phyloP scores from a whole-genome alignment of 495 filamentous ascomycete genomes.

The Parathielavia hyrcaniae region DNA sequence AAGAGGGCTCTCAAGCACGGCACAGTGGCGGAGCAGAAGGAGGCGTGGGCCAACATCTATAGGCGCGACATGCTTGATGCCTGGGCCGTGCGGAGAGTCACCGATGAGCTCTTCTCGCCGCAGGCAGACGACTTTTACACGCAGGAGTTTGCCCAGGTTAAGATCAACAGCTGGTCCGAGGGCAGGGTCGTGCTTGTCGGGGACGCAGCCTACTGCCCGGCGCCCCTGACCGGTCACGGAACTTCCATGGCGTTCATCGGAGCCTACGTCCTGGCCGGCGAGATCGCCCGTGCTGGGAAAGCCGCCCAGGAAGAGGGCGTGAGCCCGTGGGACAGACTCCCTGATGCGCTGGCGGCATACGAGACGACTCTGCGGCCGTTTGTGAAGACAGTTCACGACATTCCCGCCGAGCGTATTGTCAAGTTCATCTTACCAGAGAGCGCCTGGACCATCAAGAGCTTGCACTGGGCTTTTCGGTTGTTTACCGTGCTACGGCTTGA shows the following conservation, averaged over 20 bases:
- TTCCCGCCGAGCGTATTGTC: background rate
- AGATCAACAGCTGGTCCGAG: conserved; percentile 37
- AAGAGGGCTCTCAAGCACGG: conserved; percentile 18
- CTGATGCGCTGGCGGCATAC: conserved; percentile 20
- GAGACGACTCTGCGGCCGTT: conserved; percentile 21
- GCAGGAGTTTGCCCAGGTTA: conserved; percentile 38
- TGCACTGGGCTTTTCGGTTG: conserved; percentile 10
- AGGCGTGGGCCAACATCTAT: conserved; percentile 37
- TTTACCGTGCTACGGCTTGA: conserved; percentile 9
- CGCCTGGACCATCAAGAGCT: conserved; percentile 5
- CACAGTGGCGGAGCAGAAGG: conserved; percentile 33
- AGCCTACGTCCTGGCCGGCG: conserved; percentile 49
- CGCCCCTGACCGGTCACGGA: conserved; percentile 42
- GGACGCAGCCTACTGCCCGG: conserved; percentile 50
- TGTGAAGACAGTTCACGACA: conserved; percentile 13
- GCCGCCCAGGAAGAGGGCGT: background rate
- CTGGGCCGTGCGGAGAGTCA: conserved; percentile 36
- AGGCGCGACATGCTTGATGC: conserved; percentile 41
- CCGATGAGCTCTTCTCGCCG: conserved; percentile 36
- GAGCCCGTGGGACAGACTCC: conserved; percentile 12
- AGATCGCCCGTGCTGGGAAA: conserved; percentile 35
- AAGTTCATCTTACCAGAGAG: conserved; percentile 12
- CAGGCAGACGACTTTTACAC: conserved; percentile 46
- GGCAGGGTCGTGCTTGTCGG: conserved; percentile 49
- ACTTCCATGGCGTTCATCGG: conserved; percentile 43